Evolutionary conservation across 2,329 filamentous ascomycete genomes (phyloP).

Genomic region (Westerdykella ornata): DNA sequence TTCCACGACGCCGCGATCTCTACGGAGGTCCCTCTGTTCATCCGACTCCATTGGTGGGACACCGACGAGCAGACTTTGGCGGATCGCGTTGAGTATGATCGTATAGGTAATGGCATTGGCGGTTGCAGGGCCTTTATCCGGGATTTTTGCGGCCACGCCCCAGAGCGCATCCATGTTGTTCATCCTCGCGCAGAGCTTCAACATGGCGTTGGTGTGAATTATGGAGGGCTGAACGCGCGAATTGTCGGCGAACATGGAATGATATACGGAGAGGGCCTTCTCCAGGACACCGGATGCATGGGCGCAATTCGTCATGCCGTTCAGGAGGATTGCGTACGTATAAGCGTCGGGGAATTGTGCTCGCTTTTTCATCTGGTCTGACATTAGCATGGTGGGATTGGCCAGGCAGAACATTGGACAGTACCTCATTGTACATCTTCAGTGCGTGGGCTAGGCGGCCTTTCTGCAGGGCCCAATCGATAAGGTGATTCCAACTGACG

Average conservation of each 20-base stretch:
- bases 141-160: conserved; percentile 64
- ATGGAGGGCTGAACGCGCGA: conserved; percentile 63
- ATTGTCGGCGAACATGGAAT: conserved; percentile 60
- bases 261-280: conserved; percentile 69
- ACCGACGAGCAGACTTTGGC: conserved; percentile 23
- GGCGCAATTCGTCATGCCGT: conserved; percentile 60
- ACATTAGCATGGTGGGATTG: conserved; percentile 8
- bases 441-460: conserved; percentile 58
- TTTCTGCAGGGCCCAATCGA: conserved; percentile 62
- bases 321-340: conserved; percentile 79
- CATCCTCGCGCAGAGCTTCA: conserved; percentile 71
- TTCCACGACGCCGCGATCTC: conserved; percentile 52
- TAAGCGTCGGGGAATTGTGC: conserved; percentile 70
- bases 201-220: conserved; percentile 81
- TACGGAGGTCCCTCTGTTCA: conserved; percentile 21
- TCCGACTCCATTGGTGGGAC: conserved; percentile 24
- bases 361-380: conserved; percentile 84
- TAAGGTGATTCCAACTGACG: conserved; percentile 83
- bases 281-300: conserved; percentile 55
- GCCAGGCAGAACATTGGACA: not conserved
- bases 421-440: conserved; percentile 81
- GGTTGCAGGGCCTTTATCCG: conserved; percentile 54
- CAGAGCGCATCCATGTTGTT: conserved; percentile 75
- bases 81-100: conserved; percentile 72
- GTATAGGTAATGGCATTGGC: conserved; percentile 72